Evolutionary conservation across 306 rosid genomes (phyloP), one percentile per base, ranked within the genome.

Genomic region (Hippophae tibetana): DNA sequence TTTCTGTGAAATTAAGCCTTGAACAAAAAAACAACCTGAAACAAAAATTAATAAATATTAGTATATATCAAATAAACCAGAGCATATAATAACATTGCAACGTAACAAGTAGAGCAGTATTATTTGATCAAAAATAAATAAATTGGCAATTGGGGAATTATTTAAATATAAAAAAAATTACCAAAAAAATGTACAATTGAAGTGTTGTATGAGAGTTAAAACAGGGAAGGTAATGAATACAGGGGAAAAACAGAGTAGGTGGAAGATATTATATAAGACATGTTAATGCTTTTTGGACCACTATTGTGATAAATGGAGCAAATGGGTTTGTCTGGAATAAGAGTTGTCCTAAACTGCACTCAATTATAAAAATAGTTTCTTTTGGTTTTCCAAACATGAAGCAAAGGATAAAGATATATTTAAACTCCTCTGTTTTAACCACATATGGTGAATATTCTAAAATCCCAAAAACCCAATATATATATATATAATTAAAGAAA

Each of bases 311-410:
- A 73, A 68, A 79, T 78, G 58, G 81, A 72, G 78, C 80, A 84
- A 66, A 56, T 52, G 70, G 84, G 79, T 58, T 60, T 68, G 76
- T 73, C 66, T 78, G 75, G 81, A 74, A 76, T 66, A 68, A 73
- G 52, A 73, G 72, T 68, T 69, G 86, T 57, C 81, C 27, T 57
- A 72, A 71, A 62, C 81, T 72, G 61, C 76, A 74, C 78, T 78
- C 74, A 81, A 72, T 54, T 53, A 54, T 59, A 43, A 56, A 60
- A 47, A 71, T 54, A 60, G 72, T 46, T 51, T 79, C 94, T 93
- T 93, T 93, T 74, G 86, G 90, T 69, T 84, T 79, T 69, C 96
- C 85, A 74, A 23, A 68, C 72, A 73, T 27, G 69, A 87, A 87
- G 96, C 73, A 80, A 93, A 74, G 86, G 81, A 86, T 84, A 79